Percentiles rank a stretch among this genome's conserved stretches.
phyloP scores from a whole-genome alignment of 2,329 filamentous ascomycete genomes.

The Hypoxylon sp. region DNA sequence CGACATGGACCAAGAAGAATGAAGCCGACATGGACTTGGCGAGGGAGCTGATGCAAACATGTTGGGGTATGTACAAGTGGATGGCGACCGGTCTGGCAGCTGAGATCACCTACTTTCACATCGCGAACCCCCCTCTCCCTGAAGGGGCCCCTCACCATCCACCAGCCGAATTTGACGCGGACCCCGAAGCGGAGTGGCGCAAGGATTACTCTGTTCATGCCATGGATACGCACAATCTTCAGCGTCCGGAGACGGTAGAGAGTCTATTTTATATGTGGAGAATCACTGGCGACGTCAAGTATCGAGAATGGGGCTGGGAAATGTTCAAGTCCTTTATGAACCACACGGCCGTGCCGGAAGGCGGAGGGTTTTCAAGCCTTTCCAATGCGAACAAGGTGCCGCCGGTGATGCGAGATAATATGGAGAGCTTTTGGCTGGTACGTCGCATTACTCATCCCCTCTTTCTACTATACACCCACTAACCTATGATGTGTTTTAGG shows the following conservation, averaged over 20 bases:
- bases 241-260: constrained; percentile 96
- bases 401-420: constrained; percentile 81
- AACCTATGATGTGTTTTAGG: constrained; percentile 61
- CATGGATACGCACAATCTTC: constrained; percentile 92
- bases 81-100: constrained; percentile 92
- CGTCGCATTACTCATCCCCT: constrained; percentile 52
- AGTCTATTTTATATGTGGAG: constrained; percentile 98
- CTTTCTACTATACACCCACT: constrained; percentile 11
- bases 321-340: constrained; percentile 95
- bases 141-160: constrained; percentile 65
- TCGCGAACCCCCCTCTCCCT: constrained; percentile 74
- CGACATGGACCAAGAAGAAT: constrained; percentile 80
- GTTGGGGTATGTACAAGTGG: constrained; percentile 96
- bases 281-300: constrained; percentile 89
- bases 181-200: constrained; percentile 73
- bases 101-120: constrained; percentile 92
- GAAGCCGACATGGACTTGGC: constrained; percentile 90
- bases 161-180: constrained; percentile 63
- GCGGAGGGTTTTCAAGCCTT: constrained; percentile 85
- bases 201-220: constrained; percentile 82
- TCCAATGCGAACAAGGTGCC: constrained; percentile 79
- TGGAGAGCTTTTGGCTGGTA: constrained; percentile 99
- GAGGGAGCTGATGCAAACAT: constrained; percentile 92
- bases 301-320: constrained; percentile 97
- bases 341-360: constrained; percentile 82